Conservation (phyloP, 2,329 filamentous ascomycete species). For the Fusarium nanum region DNA sequence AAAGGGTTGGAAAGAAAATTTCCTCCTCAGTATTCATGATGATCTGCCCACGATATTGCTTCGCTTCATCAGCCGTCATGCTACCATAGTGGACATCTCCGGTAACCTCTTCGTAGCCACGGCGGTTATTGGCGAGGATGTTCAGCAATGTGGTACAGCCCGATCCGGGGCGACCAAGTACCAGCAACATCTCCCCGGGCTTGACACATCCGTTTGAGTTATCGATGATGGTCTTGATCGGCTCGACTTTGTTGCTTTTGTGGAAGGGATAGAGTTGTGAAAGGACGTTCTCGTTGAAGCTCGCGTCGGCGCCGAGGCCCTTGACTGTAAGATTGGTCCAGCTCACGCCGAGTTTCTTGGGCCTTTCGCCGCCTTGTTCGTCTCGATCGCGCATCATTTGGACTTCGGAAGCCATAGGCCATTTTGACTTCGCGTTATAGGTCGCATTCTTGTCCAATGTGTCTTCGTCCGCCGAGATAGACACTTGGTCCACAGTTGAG, state of each 20-base stretch:
- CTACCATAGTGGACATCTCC: slow-evolving; percentile 69
- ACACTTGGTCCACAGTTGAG: background rate
- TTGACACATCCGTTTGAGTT: slow-evolving; percentile 75
- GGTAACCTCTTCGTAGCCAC: slow-evolving; percentile 67
- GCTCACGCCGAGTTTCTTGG: slow-evolving; percentile 68
- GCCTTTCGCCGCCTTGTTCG: background rate
- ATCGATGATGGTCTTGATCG: slow-evolving; percentile 73
- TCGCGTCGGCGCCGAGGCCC: slow-evolving; percentile 69
- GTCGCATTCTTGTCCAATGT: background rate
- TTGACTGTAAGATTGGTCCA: slow-evolving; percentile 74
- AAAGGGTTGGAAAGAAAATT: slow-evolving; percentile 72
- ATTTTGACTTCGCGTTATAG: background rate
- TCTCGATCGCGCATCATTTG: slow-evolving; percentile 1
- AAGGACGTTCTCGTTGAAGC: slow-evolving; percentile 72
- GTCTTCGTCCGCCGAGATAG: background rate
- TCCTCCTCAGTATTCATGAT: slow-evolving; percentile 79
- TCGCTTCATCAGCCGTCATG: slow-evolving; percentile 59
- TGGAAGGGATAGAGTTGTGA: slow-evolving; percentile 66
- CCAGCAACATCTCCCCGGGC: slow-evolving; percentile 77
- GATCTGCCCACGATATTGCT: slow-evolving; percentile 67
- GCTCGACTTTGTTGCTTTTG: slow-evolving; percentile 61
- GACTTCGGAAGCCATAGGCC: background rate
- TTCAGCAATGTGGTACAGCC: slow-evolving; percentile 79
- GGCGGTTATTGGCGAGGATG: slow-evolving; percentile 71
- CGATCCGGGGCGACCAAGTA: slow-evolving; percentile 74